phyloP scores from a whole-genome alignment of 2,329 filamentous ascomycete species.

The Neobulgaria alba region DNA sequence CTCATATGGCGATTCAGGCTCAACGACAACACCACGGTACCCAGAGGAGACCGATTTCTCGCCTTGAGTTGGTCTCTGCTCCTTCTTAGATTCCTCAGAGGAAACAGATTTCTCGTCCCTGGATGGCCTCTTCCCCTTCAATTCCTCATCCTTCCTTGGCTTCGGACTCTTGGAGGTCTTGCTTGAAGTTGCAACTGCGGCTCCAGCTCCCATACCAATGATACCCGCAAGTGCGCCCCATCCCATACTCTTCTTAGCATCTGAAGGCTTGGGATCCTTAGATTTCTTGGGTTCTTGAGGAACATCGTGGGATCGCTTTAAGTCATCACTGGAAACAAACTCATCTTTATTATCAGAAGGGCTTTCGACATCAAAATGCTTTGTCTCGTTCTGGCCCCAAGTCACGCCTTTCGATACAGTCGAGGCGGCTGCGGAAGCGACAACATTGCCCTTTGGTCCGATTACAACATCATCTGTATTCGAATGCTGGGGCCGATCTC shows the following conservation, averaged over 20 bases:
- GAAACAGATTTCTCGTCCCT: not conserved
- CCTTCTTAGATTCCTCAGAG: not conserved
- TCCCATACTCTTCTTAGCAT: conserved; percentile 25
- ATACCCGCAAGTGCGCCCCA: conserved; percentile 47
- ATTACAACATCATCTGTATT: conserved; percentile 31
- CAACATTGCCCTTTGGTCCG: conserved; percentile 35
- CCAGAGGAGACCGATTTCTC: not conserved
- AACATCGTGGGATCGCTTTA: conserved; percentile 24
- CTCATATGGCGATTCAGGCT: conserved; percentile 6
- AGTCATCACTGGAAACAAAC: conserved; percentile 18
- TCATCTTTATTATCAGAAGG: conserved; percentile 36
- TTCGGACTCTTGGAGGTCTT: conserved; percentile 17
- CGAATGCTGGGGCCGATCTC: conserved; percentile 1
- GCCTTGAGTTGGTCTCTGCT: not conserved
- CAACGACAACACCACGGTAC: not conserved
- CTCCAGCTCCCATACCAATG: conserved; percentile 32
- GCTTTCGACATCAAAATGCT: conserved; percentile 54
- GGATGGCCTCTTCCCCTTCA: too few species aligned
- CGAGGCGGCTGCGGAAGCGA: conserved; percentile 35
- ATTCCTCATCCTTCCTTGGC: too few species aligned
- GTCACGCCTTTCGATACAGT: conserved; percentile 48
- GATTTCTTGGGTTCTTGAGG: conserved; percentile 27
- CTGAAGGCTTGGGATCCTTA: conserved; percentile 19
- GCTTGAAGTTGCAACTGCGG: conserved; percentile 19
- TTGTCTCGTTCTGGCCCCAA: conserved; percentile 57